These are phyloP conservation scores for Lyophyllum shimeji DNA, from an alignment of 768 basidiomycete species.

Conservation along the genomic window DNA sequence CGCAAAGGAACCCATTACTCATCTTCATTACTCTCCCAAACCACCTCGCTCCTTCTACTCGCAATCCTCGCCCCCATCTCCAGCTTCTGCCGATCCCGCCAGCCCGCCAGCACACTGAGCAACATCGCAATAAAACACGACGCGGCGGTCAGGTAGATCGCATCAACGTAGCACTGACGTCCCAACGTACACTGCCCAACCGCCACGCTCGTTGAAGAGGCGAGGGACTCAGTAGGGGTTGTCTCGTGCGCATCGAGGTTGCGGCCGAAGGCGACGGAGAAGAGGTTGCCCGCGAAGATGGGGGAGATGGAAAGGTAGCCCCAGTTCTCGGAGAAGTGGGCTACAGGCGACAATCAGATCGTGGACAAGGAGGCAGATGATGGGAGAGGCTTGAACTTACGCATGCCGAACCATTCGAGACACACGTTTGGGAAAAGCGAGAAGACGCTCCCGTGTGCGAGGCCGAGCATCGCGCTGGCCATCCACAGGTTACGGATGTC, in stretches of 20 bases:
- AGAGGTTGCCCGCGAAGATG: conserved; percentile 76
- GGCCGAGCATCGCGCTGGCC: conserved; percentile 49
- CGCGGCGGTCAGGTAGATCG: conserved; percentile 49
- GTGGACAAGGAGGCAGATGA: no score
- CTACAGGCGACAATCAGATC: conserved; percentile 36
- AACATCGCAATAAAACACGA: conserved; percentile 46
- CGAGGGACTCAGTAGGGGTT: neutral
- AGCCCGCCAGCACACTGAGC: conserved; percentile 51
- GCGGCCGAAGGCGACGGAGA: conserved; percentile 80
- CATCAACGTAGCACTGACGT: conserved; percentile 57
- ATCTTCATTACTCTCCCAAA: neutral
- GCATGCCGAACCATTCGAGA: conserved; percentile 88
- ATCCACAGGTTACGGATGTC: conserved; percentile 68
- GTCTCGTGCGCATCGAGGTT: conserved; percentile 72
- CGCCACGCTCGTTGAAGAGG: neutral
- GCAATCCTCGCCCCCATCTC: neutral
- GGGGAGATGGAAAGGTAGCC: conserved; percentile 76
- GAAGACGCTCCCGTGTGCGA: conserved; percentile 73
- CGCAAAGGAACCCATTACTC: no score
- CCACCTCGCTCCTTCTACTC: neutral
- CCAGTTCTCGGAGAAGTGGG: conserved; percentile 85
- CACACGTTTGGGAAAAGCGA: conserved; percentile 74
- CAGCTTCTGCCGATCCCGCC: conserved; percentile 43
- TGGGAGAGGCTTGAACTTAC: conserved; percentile 43
- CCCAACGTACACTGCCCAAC: conserved; percentile 56